Evolutionary conservation across 2,329 filamentous ascomycete genomes (phyloP).

Genomic region (Apiospora hydei): DNA sequence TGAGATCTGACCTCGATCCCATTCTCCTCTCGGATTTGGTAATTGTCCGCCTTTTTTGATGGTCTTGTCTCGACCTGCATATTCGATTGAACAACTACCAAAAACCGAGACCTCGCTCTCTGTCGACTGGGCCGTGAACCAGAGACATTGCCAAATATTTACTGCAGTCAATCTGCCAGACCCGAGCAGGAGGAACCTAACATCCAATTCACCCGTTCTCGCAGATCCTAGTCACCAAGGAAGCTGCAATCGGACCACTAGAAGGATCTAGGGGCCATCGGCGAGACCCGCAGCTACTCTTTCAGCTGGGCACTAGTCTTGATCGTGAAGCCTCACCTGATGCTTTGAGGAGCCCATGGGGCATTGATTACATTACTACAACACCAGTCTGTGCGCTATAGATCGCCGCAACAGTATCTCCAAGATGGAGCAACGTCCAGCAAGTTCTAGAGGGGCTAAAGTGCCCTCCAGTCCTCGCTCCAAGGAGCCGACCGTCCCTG

Average conservation of each 20-base stretch:
- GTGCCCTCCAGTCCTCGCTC: constrained; percentile 3
- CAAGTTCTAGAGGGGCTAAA: constrained; percentile 12
- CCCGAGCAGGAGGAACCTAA: constrained; percentile 9
- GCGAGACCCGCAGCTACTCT: constrained; percentile 21
- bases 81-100: not conserved
- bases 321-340: constrained; percentile 16
- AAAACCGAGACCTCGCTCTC: not conserved
- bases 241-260: not conserved
- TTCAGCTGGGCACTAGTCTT: constrained; percentile 13
- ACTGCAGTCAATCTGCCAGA: not conserved
- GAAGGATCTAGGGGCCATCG: constrained; percentile 13
- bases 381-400: constrained; percentile 17
- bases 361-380: constrained; percentile 3
- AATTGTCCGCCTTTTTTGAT: not conserved
- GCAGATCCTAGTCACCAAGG: not conserved
- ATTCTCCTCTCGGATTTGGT: not conserved
- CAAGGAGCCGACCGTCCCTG: constrained; percentile 9
- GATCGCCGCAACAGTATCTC: constrained; percentile 1
- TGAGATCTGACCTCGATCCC: not conserved
- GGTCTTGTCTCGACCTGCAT: not conserved
- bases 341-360: not conserved
- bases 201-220: not conserved
- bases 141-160: not conserved
- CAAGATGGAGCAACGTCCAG: constrained; percentile 14
- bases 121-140: not conserved